Base-by-base conservation (phyloP, 352 stramenopile genomes). In the Aphanomyces cochlioides region DNA sequence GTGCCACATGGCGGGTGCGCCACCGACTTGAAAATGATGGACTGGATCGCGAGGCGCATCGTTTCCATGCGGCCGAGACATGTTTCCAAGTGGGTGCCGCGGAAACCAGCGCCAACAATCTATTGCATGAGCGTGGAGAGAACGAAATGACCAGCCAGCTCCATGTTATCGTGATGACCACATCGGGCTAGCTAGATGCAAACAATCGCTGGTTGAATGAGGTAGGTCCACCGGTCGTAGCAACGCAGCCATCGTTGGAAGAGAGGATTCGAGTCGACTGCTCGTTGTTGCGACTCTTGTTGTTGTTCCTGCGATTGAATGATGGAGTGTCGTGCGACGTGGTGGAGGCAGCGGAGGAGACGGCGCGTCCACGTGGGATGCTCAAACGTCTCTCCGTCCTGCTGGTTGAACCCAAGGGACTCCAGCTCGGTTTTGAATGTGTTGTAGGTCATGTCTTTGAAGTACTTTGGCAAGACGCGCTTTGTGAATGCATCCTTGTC, bases 171-270 rank as follows among this genome's bases (percentile, higher is more conserved):
- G 28, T 28, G 28, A 28, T 60, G 19, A 57, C 36, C 38, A 41
- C 41, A 13, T 69, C 58, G 56, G 63, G 63, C 45, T 37, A 69
- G 36, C 63, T 50, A 50, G 10, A 50, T 50, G 43, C 43, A 50
- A n/a, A 50, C 43, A 50, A 50, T 50, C 10, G 43, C 43, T 50
- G 43, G 43, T 50, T n/a, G 43, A 50, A n/a, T 12, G 43, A 50
- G 43, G 10, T n/a, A n/a, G 17, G 0, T 50, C 43, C 43, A 50
- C 43, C 10, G 10, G 17, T 12, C 10, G 43, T 3, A 12, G 17
- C 43, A 50, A 12, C 10, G 10, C 43, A 50, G 10, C 43, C 10
- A n/a, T 50, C 43, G 43, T 50, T 0, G 2, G 43, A n/a, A n/a
- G 43, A 50, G 17, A 50, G 10, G 17, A 50, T 50, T 28, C 28